Evolutionary conservation across 1,284 basidiomycete genomes (phyloP).

Genomic region (Ustilago tritici): DNA sequence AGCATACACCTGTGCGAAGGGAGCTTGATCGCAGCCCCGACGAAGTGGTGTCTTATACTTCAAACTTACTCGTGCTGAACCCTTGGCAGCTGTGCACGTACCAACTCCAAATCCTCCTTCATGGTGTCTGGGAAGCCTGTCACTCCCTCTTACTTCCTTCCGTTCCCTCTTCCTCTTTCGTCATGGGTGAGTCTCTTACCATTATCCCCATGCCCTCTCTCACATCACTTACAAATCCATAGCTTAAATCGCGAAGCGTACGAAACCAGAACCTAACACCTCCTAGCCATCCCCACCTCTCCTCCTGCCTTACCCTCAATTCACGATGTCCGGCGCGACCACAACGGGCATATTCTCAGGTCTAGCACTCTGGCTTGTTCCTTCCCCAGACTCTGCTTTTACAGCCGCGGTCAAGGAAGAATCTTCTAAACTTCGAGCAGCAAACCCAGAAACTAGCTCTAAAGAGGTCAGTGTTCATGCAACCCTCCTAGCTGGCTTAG

Average conservation of each 20-base stretch:
- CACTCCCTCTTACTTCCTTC: not conserved
- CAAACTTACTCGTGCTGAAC: not conserved
- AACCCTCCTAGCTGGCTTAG: conserved; percentile 34
- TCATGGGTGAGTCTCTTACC: conserved; percentile 7
- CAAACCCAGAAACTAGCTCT: not conserved
- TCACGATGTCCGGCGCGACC: not conserved
- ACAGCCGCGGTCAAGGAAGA: not conserved
- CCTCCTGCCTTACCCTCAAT: not conserved
- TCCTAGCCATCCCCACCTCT: not conserved
- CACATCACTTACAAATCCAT: not conserved
- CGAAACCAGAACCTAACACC: not conserved
- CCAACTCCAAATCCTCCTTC: not conserved
- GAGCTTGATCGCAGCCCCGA: too few relatives aligned
- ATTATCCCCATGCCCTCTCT: too few relatives aligned
- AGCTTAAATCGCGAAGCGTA: not conserved
- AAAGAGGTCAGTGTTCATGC: conserved; percentile 31
- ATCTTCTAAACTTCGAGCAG: not conserved
- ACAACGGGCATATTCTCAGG: conserved; percentile 35
- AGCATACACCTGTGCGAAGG: too few relatives aligned
- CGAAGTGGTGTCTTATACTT: too few relatives aligned
- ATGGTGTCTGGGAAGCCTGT: too few relatives aligned
- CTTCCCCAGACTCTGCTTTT: not conserved
- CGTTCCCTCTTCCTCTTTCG: not conserved
- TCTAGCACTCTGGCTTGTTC: conserved; percentile 37
- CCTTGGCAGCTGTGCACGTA: not conserved